Evolutionary conservation across 768 basidiomycete species (phyloP).

Genomic region (Coprinopsis marcescibilis): DNA sequence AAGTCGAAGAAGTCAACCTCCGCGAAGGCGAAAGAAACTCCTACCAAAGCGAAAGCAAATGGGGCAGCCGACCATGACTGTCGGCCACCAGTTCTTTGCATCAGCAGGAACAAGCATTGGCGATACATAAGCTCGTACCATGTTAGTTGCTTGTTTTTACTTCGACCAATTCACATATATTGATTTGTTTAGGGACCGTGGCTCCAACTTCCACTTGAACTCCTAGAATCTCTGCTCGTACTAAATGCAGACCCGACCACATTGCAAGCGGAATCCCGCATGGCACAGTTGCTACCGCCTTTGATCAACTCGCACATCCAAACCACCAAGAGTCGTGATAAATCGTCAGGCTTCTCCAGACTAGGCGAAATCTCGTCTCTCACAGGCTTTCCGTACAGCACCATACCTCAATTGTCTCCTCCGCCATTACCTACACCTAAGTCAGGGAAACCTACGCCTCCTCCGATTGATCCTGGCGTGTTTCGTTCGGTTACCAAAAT

Average conservation of each 20-base stretch:
- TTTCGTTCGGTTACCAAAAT: slow-evolving; percentile 73
- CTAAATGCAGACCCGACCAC: slow-evolving; percentile 75
- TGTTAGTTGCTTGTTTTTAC: slow-evolving; percentile 34
- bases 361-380: no score
- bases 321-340: slow-evolving; percentile 37
- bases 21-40: slow-evolving; percentile 36
- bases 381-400: slow-evolving; percentile 38
- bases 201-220: slow-evolving; percentile 83
- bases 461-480: slow-evolving; percentile 86
- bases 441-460: slow-evolving; percentile 67
- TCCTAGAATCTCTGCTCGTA: slow-evolving; percentile 74
- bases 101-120: slow-evolving; percentile 94
- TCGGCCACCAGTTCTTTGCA: slow-evolving; percentile 68
- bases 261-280: slow-evolving; percentile 42
- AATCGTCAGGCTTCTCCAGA: slow-evolving; percentile 31
- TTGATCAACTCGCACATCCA: slow-evolving; percentile 18
- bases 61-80: slow-evolving; percentile 31
- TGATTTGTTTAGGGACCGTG: slow-evolving; percentile 86
- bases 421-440: slow-evolving; percentile 48
- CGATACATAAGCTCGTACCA: slow-evolving; percentile 89
- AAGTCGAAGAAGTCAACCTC: slow-evolving; percentile 16
- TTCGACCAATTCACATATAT: no score
- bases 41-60: slow-evolving; percentile 21
- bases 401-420: slow-evolving; percentile 32
- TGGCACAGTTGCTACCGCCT: slow-evolving; percentile 29